phyloP scores from a whole-genome alignment of 2,329 filamentous ascomycete genomes.

The Pestalotiopsis sp. region DNA sequence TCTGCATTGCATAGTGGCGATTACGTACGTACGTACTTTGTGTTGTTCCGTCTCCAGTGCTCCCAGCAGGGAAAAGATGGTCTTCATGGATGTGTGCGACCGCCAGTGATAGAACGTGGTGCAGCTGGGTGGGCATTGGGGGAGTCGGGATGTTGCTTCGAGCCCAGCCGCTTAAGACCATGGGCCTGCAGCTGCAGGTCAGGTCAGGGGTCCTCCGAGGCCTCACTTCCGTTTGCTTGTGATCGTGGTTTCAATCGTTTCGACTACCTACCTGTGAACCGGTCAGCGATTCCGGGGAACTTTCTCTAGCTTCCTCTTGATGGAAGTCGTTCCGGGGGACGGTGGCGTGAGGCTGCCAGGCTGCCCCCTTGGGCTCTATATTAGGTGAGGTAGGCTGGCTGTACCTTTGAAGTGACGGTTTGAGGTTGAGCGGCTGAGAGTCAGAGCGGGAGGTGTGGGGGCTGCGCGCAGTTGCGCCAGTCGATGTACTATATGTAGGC shows the following conservation, averaged over 20 bases:
- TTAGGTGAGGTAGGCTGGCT: background rate
- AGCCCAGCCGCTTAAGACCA: background rate
- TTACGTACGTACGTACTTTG: background rate
- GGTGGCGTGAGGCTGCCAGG: background rate
- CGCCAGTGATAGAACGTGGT: background rate
- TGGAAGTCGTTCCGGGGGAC: background rate
- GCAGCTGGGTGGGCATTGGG: background rate
- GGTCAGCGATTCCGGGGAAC: background rate
- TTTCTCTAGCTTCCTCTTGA: background rate
- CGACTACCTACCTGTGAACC: background rate
- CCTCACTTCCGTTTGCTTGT: background rate
- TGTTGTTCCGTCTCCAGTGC: background rate
- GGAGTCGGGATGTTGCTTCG: background rate
- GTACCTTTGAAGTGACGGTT: slow-evolving; percentile 3
- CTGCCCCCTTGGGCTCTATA: background rate
- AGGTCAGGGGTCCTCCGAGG: background rate
- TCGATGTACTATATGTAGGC: background rate
- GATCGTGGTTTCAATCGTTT: background rate
- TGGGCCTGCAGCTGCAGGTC: no score
- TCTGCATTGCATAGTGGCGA: background rate
- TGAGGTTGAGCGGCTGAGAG: background rate
- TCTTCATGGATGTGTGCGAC: background rate
- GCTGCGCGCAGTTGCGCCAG: background rate
- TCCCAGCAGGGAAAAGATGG: background rate
- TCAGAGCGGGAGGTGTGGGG: slow-evolving; percentile 6